Conservation (phyloP, 345 rosid species). For the Atalantia buxifolia region DNA sequence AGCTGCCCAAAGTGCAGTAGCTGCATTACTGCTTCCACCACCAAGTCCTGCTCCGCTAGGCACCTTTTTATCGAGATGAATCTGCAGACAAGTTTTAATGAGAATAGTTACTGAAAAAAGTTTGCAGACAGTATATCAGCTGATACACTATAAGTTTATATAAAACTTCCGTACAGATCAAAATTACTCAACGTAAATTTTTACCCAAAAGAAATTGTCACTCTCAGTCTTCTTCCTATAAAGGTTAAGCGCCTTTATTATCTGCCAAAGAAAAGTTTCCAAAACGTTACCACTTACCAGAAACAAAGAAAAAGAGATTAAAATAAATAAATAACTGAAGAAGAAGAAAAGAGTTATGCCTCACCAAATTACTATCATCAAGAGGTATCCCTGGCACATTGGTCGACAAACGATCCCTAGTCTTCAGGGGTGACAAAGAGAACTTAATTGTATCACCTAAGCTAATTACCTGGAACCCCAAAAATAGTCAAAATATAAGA, state of each 20-base stretch:
- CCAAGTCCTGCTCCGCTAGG: conserved; percentile 97
- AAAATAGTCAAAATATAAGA: conserved; percentile 4
- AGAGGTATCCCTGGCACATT: conserved; percentile 85
- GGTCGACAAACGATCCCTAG: conserved; percentile 71
- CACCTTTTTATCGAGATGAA: conserved; percentile 87
- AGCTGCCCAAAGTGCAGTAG: conserved; percentile 99
- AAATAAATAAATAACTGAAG: neutral
- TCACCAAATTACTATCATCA: conserved; percentile 72
- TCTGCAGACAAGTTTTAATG: conserved; percentile 36
- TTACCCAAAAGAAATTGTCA: conserved; percentile 80
- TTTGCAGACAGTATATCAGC: neutral
- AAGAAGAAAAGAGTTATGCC: conserved; percentile 2
- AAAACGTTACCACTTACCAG: neutral
- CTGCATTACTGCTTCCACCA: conserved; percentile 98
- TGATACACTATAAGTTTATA: neutral
- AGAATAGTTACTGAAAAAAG: neutral
- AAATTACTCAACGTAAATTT: neutral
- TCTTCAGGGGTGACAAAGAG: conserved; percentile 80
- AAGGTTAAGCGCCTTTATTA: conserved; percentile 90
- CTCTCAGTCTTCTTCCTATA: conserved; percentile 87
- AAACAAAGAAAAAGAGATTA: neutral
- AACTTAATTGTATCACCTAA: conserved; percentile 87
- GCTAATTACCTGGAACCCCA: conserved; percentile 62
- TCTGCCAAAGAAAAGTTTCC: conserved; percentile 42
- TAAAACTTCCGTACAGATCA: neutral